Evolutionary conservation across 225 moss, liverwort and hornwort species (phyloP), one percentile per base, ranked within the genome.

Genomic region (Thuidium tamariscinum): DNA sequence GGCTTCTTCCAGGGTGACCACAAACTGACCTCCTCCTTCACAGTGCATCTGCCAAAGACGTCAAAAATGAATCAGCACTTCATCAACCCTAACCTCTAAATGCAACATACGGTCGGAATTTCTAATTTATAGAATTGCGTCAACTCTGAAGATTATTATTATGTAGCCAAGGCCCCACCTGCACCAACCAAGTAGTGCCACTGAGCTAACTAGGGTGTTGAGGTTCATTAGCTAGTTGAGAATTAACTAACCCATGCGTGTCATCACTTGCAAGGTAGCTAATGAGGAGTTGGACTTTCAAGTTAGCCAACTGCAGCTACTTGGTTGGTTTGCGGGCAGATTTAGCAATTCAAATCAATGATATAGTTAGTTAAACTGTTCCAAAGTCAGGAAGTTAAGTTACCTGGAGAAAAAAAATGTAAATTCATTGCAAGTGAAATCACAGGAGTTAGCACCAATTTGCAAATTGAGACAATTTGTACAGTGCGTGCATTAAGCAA

Each of bases 11-110:
- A 96, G 63, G 57, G 90, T 80, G 79, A 96, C 65, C 85, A 95
- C 95, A 86, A 96, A 95, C 87, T 95, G 97, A 61, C 97, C 97
- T 74, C 95, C 93, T 80, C 97, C 97, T 91, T 95, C 95, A 74
- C 90, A 87, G 81, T 95, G 95, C 85, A 96, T 94, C 96, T 97
- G 94, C 68, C 65, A 61, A 54, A 89, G 73, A 64, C 32, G 75
- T 75, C 81, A 49, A 52, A 82, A 77, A 82, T 42, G 36, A 30
- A 85, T 87, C 64, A 85, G 20, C 12, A 64, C 49, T 21, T 4
- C 70, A 55, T 48, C 42, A 74, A 36, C 63, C 34, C 48, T 59
- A 30, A 42, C 39, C 29, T 59, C 60, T 81, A 78, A 30, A 55
- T 12, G 10, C 56, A 27, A 54, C 22, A 20, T 36, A 12, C 41